Base-by-base conservation (phyloP, 345 rosid genomes). In the Nasturtium officinale region DNA sequence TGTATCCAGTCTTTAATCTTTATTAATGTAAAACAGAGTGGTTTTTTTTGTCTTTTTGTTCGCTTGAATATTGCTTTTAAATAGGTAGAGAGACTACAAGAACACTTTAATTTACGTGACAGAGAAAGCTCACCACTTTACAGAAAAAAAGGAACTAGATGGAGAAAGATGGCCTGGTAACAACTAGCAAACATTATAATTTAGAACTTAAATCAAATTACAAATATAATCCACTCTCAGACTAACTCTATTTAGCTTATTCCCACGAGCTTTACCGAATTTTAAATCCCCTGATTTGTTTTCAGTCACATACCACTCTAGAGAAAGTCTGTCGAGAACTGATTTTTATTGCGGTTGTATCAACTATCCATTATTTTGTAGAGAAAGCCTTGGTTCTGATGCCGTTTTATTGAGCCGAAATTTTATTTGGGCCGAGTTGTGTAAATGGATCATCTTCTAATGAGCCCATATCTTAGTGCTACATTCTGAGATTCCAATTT, bases 211-310 rank as follows among this genome's bases (percentile, higher is more conserved):
- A n/a, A n/a, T n/a, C n/a, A n/a, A n/a, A n/a, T n/a, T n/a, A n/a
- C n/a, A n/a, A n/a, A n/a, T n/a, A n/a, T n/a, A n/a, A n/a, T n/a
- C 94, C 20, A 87, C 84, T 61, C 86, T 87, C 38, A 90, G 48
- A 5, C 88, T 79, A n/a, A 93, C 86, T 80, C 91, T 87, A 43
- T 72, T 84, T 4, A 61, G 63, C 71, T 80, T 90, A 54, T 85
- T 89, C 30, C 84, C 85, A 1, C 94, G 97, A 35, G 87, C 80
- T 38, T 84, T 88, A 12, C 87, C 89, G 3, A 93, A 57, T 76
- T 87, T 93, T 10, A 93, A 63, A 89, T 85, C 11, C 98, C 93
- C 96, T 90, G 83, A 30, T 30, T 30, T 5, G 5, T 30, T 30
- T 32, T 8, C 40, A 11, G 59, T 28, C 58, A 40, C 9, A 38